These are phyloP conservation scores for Tetraselmis striata DNA, from an alignment of 139 green algal species.

Conservation along the genomic window DNA sequence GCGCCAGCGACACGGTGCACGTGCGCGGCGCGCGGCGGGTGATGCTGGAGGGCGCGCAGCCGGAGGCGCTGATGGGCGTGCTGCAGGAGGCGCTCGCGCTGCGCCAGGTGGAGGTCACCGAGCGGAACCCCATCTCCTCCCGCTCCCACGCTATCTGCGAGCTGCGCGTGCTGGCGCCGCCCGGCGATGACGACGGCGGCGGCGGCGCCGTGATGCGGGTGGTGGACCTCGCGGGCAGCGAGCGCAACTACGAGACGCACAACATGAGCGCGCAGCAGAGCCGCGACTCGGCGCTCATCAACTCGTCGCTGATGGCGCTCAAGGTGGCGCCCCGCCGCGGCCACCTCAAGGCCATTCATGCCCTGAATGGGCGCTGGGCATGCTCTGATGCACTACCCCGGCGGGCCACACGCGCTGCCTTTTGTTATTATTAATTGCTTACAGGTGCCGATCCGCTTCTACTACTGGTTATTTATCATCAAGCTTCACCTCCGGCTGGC, in stretches of 20 bases:
- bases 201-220: neutral
- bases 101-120: neutral
- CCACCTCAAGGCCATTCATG: neutral
- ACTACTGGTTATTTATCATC: too few relatives aligned
- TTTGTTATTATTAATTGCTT: too few relatives aligned
- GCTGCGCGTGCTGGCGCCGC: neutral
- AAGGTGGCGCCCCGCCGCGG: neutral
- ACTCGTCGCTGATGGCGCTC: slow-evolving; percentile 11
- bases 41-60: neutral
- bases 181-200: neutral
- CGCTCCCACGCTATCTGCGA: slow-evolving; percentile 6
- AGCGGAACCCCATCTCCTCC: neutral
- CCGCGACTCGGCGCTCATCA: slow-evolving; percentile 5
- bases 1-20: neutral
- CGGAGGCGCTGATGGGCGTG: neutral
- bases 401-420: too few relatives aligned
- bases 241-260: slow-evolving; percentile 13
- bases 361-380: too few relatives aligned
- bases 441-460: too few relatives aligned
- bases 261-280: slow-evolving; percentile 1
- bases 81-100: neutral
- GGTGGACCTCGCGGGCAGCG: slow-evolving; percentile 8
- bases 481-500: too few relatives aligned
- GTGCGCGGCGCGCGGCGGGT: neutral
- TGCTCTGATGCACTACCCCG: too few relatives aligned